Conservation (phyloP, 768 basidiomycete genomes). For the Mycena indigotica region DNA sequence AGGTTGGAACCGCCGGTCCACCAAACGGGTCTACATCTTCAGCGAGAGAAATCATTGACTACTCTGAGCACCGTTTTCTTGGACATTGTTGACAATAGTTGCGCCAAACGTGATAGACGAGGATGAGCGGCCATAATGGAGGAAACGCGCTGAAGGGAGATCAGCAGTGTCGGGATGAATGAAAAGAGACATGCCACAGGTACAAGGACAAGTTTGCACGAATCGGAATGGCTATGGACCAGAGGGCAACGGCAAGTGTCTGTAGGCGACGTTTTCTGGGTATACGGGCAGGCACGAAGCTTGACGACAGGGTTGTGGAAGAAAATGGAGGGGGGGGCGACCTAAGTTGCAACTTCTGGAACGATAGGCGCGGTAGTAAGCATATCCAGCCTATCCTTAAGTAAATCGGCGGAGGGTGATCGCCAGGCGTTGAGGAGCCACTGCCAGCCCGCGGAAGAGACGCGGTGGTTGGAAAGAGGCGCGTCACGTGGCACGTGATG, state of each 20-base stretch:
- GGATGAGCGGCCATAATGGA: slow-evolving; percentile 82
- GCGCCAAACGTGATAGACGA: slow-evolving; percentile 79
- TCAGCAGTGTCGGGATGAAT: neutral
- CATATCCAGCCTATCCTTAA: slow-evolving; percentile 65
- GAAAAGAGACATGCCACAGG: slow-evolving; percentile 64
- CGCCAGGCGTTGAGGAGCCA: slow-evolving; percentile 45
- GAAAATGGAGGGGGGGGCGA: slow-evolving; percentile 32
- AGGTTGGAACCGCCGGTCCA: slow-evolving; percentile 79
- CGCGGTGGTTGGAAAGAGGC: slow-evolving; percentile 22
- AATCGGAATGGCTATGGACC: slow-evolving; percentile 81
- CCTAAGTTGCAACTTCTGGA: slow-evolving; percentile 63
- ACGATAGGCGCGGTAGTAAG: slow-evolving; percentile 59
- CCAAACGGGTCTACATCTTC: slow-evolving; percentile 85
- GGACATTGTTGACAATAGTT: slow-evolving; percentile 72
- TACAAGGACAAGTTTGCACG: slow-evolving; percentile 68
- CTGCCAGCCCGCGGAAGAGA: slow-evolving; percentile 27
- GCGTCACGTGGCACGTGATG: slow-evolving; percentile 3
- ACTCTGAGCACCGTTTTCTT: slow-evolving; percentile 70
- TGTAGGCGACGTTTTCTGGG: slow-evolving; percentile 86
- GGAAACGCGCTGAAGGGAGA: slow-evolving; percentile 72
- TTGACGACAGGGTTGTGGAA: slow-evolving; percentile 27
- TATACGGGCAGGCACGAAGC: slow-evolving; percentile 85
- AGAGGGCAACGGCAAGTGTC: slow-evolving; percentile 84
- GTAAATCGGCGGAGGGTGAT: slow-evolving; percentile 59
- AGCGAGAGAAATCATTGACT: slow-evolving; percentile 73